Percentiles rank a stretch among this genome's conserved stretches.
phyloP scores from a whole-genome alignment of 1,139 yeast species.

The Williopsis jadinii region DNA sequence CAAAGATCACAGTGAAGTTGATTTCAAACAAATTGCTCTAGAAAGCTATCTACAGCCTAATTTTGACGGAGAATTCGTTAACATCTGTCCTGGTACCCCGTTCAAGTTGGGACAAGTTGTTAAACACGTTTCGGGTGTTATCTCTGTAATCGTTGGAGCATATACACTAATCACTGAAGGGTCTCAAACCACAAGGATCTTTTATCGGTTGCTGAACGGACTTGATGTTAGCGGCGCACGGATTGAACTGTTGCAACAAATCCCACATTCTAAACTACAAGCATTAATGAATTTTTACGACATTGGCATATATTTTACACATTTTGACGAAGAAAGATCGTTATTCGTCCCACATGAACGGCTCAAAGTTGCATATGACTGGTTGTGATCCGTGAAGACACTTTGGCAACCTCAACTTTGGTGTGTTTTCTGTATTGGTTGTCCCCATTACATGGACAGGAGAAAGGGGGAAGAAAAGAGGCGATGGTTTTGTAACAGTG shows the following conservation, averaged over 20 bases:
- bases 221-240: slow-evolving; percentile 4
- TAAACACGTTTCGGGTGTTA: slow-evolving; percentile 4
- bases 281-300: slow-evolving; percentile 4
- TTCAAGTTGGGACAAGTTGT: slow-evolving; percentile 8
- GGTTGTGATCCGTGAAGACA: too few relatives aligned
- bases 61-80: neutral
- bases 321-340: slow-evolving; percentile 1
- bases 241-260: neutral
- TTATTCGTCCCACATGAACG: slow-evolving; percentile 2
- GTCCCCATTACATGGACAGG: too few relatives aligned
- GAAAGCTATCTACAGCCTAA: neutral
- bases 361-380: neutral
- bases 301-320: slow-evolving; percentile 6
- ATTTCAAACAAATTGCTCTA: slow-evolving; percentile 5
- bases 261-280: neutral
- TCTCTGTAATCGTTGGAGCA: slow-evolving; percentile 4
- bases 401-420: too few relatives aligned
- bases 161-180: slow-evolving; percentile 1
- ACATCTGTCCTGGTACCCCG: neutral
- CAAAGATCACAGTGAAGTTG: neutral
- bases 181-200: neutral
- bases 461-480: too few relatives aligned
- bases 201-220: slow-evolving; percentile 6
- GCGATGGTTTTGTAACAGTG: too few relatives aligned
- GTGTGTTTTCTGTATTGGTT: too few relatives aligned